phyloP scores from a whole-genome alignment of 257 asterid genomes.

The Paulownia fortunei region DNA sequence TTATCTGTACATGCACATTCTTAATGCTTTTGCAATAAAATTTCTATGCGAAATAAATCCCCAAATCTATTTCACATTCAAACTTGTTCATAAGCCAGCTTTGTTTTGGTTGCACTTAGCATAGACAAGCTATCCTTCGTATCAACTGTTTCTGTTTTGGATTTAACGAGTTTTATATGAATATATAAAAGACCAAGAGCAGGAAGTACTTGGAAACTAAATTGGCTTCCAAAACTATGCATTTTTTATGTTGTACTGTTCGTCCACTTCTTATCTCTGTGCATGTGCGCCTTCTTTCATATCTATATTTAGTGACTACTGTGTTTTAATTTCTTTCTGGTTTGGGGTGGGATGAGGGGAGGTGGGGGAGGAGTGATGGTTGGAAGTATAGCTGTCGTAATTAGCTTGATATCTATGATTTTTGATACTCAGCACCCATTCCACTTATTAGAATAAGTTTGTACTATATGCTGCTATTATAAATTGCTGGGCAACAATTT shows the following conservation, averaged over 20 bases:
- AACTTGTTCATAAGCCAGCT: neutral
- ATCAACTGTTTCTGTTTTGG: neutral
- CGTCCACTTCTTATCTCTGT: neutral
- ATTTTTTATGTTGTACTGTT: neutral
- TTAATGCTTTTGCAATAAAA: conserved; percentile 16
- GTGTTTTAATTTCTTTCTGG: neutral
- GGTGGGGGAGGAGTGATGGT: neutral
- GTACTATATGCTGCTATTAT: neutral
- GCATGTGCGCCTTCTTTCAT: neutral
- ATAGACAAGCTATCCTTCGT: neutral
- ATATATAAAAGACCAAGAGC: neutral
- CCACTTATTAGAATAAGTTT: neutral
- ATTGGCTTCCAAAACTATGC: neutral
- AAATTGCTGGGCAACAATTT: neutral
- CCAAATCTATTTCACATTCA: neutral
- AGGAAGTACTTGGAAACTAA: neutral
- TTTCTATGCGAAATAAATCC: neutral
- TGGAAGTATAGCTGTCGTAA: neutral
- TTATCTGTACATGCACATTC: neutral
- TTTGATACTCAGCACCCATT: neutral
- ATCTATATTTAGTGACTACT: neutral
- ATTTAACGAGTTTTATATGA: neutral
- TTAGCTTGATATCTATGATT: conserved; percentile 3
- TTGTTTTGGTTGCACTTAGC: neutral
- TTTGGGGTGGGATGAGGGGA: neutral